Conservation (phyloP, 1,139 yeast species). For the Hyphopichia buzzinii region DNA sequence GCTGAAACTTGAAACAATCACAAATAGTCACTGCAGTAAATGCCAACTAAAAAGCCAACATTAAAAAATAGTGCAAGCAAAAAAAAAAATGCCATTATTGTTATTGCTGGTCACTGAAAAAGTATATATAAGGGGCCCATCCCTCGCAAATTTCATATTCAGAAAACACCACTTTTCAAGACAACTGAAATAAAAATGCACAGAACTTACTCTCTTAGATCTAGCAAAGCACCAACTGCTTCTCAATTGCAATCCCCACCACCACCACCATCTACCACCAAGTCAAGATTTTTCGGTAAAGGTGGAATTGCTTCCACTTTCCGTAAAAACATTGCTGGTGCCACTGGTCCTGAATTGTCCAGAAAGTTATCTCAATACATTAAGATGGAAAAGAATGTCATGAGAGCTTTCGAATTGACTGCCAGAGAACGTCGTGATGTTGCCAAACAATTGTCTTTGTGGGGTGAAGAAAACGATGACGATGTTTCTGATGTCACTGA, state of each 20-base stretch:
- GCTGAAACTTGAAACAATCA: too few relatives aligned
- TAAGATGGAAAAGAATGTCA: constrained; percentile 94
- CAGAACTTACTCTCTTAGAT: constrained; percentile 96
- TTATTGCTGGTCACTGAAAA: background rate
- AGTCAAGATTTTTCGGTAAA: constrained; percentile 88
- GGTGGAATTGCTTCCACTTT: constrained; percentile 79
- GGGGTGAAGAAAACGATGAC: constrained; percentile 99
- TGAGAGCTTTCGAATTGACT: constrained; percentile 90
- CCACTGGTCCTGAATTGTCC: constrained; percentile 91
- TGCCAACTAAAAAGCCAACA: too few relatives aligned
- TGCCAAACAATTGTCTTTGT: constrained; percentile 90
- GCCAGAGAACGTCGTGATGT: constrained; percentile 96
- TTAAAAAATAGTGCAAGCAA: background rate
- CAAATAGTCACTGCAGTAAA: background rate
- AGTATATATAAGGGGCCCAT: background rate
- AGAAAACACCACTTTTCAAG: too few relatives aligned
- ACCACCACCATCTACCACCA: constrained; percentile 89
- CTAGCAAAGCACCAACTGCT: constrained; percentile 94
- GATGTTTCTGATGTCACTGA: constrained; percentile 97
- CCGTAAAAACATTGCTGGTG: constrained; percentile 88
- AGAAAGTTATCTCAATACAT: constrained; percentile 87
- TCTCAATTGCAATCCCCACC: constrained; percentile 92
- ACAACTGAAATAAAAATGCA: constrained; percentile 86
- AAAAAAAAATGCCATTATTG: background rate
- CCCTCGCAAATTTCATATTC: background rate